Evolutionary conservation across 345 rosid genomes (phyloP).

Genomic region (Eucalyptus rudis): DNA sequence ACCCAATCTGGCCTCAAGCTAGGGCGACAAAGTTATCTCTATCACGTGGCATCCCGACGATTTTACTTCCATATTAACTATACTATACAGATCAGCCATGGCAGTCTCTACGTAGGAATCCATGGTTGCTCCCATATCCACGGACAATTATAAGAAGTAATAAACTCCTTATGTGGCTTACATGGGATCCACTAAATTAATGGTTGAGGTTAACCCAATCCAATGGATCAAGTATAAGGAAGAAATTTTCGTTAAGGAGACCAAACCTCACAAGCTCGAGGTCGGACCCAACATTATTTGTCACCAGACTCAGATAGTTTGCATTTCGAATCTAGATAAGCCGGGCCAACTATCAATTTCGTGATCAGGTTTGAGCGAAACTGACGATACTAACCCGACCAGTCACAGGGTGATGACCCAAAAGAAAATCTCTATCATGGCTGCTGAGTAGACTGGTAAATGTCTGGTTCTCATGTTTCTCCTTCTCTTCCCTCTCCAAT

Average conservation of each 20-base stretch:
- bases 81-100: background rate
- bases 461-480: conserved; percentile 39
- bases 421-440: conserved; percentile 25
- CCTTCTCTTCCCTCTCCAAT: conserved; percentile 22
- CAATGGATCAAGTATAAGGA: background rate
- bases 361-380: background rate
- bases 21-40: background rate
- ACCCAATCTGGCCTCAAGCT: background rate
- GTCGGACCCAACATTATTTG: background rate
- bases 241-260: background rate
- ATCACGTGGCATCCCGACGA: background rate
- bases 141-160: background rate
- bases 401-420: conserved; percentile 11
- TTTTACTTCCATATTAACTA: background rate
- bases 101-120: background rate
- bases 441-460: conserved; percentile 15
- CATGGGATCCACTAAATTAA: background rate
- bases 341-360: background rate
- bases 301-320: background rate
- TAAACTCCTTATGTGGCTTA: background rate
- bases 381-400: conserved; percentile 13
- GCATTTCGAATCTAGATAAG: background rate
- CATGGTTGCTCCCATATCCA: background rate
- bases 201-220: background rate
- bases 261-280: background rate